Evolutionary conservation across 768 basidiomycete genomes (phyloP).

Genomic region (Stropharia rugosoannulata): DNA sequence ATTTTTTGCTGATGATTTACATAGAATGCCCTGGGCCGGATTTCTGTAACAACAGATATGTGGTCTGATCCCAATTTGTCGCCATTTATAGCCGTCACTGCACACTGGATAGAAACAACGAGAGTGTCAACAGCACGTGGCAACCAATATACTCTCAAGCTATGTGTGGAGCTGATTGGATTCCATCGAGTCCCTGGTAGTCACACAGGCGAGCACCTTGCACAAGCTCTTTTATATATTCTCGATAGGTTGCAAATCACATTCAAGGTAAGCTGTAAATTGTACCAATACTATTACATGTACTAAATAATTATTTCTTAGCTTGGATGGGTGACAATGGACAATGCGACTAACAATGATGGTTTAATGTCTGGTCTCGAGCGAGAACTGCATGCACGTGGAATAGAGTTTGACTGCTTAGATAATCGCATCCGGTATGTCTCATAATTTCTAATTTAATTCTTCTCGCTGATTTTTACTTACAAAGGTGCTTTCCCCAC

Average conservation of each 20-base stretch:
- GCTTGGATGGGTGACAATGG: slow-evolving; percentile 37
- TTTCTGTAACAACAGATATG: slow-evolving; percentile 34
- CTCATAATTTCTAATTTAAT: too few relatives aligned
- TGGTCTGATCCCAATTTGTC: slow-evolving; percentile 35
- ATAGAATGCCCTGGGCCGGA: not conserved
- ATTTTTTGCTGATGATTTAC: too few relatives aligned
- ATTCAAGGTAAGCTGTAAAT: too few relatives aligned
- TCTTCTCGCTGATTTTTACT: not conserved
- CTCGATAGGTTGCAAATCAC: too few relatives aligned
- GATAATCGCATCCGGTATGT: too few relatives aligned
- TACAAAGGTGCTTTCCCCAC: slow-evolving; percentile 30
- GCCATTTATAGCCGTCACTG: slow-evolving; percentile 27
- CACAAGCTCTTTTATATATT: not conserved
- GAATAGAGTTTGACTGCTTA: slow-evolving; percentile 20
- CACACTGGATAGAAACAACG: not conserved
- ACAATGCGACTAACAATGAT: slow-evolving; percentile 34
- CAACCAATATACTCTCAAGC: slow-evolving; percentile 20
- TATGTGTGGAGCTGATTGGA: slow-evolving; percentile 26
- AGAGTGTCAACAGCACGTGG: slow-evolving; percentile 18
- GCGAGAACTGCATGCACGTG: slow-evolving; percentile 11
- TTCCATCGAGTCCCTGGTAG: slow-evolving; percentile 5
- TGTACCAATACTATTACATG: too few relatives aligned
- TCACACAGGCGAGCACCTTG: slow-evolving; percentile 21
- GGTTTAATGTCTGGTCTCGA: slow-evolving; percentile 26
- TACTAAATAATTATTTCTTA: slow-evolving; percentile 20